These are phyloP conservation scores for Meredithiella fracta DNA, from an alignment of 2,329 filamentous ascomycete genomes.

Conservation along the genomic window DNA sequence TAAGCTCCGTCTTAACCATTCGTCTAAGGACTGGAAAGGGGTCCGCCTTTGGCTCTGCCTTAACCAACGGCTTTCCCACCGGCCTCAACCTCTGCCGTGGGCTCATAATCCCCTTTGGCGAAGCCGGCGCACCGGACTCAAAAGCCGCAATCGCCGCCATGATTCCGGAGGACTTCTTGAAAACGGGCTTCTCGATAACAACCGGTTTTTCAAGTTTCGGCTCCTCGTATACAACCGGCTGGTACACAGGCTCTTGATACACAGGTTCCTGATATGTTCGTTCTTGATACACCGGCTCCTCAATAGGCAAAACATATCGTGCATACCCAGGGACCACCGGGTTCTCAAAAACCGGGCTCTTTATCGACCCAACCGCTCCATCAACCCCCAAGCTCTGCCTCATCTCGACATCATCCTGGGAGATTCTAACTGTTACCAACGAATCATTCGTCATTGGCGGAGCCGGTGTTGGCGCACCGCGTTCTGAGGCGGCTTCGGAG, in stretches of 20 bases:
- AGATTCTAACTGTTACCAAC: neutral
- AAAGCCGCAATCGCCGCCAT: neutral
- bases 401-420: constrained; percentile 2
- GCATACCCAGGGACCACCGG: constrained; percentile 1
- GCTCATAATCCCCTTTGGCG: too few relatives aligned
- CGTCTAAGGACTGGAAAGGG: too few relatives aligned
- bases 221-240: constrained; percentile 1
- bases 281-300: constrained; percentile 5
- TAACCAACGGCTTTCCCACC: too few relatives aligned
- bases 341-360: constrained; percentile 7
- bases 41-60: too few relatives aligned
- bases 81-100: too few relatives aligned
- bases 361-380: neutral
- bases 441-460: constrained; percentile 2
- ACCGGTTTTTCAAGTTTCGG: neutral
- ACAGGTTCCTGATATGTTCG: constrained; percentile 1
- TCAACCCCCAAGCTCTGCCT: neutral
- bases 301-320: constrained; percentile 1
- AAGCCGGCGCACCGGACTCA: too few relatives aligned
- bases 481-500: constrained; percentile 8
- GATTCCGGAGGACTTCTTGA: neutral
- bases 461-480: neutral
- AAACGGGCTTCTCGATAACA: too few relatives aligned
- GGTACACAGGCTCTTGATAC: constrained; percentile 1
- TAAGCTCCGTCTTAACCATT: too few relatives aligned